Conservation (phyloP, 2,329 filamentous ascomycete species). For the Domatiomyces globalis region DNA sequence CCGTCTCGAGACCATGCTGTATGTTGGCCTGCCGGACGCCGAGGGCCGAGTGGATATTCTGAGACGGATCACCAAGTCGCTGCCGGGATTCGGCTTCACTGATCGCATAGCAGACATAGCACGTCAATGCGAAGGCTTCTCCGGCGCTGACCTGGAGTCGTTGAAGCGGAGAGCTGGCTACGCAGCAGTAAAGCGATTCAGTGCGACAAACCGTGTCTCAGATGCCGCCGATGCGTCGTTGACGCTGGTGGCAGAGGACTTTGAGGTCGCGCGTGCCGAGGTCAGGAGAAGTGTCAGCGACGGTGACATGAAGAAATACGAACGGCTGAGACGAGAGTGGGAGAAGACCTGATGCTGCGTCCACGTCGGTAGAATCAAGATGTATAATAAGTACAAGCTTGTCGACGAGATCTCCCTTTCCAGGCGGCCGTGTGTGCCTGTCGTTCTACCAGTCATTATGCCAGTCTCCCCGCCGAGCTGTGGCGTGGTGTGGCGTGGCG, state of each 20-base stretch:
- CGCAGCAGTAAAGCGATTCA: slow-evolving; percentile 34
- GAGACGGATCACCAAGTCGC: slow-evolving; percentile 44
- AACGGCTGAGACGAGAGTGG: slow-evolving; percentile 39
- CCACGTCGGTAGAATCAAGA: no score
- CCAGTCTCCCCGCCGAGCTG: no score
- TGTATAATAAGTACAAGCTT: no score
- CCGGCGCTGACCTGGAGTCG: slow-evolving; percentile 50
- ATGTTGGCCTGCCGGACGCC: slow-evolving; percentile 69
- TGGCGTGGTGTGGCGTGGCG: no score
- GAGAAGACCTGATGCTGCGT: slow-evolving; percentile 16
- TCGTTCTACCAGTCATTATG: no score
- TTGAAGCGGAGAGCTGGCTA: slow-evolving; percentile 46
- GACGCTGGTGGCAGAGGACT: slow-evolving; percentile 9
- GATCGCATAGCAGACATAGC: slow-evolving; percentile 51
- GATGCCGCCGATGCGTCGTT: not conserved
- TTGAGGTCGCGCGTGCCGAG: slow-evolving; percentile 10
- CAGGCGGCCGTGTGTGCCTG: no score
- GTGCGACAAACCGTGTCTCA: slow-evolving; percentile 24
- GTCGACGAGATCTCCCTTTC: no score
- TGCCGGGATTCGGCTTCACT: slow-evolving; percentile 35
- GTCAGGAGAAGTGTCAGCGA: slow-evolving; percentile 31
- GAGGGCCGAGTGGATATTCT: slow-evolving; percentile 78
- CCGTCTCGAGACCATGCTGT: slow-evolving; percentile 73
- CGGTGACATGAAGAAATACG: slow-evolving; percentile 44
- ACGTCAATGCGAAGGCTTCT: slow-evolving; percentile 62